Evolutionary conservation across 108 stramenopile genomes (phyloP).

Genomic region (Nitzschia inconspicua): DNA sequence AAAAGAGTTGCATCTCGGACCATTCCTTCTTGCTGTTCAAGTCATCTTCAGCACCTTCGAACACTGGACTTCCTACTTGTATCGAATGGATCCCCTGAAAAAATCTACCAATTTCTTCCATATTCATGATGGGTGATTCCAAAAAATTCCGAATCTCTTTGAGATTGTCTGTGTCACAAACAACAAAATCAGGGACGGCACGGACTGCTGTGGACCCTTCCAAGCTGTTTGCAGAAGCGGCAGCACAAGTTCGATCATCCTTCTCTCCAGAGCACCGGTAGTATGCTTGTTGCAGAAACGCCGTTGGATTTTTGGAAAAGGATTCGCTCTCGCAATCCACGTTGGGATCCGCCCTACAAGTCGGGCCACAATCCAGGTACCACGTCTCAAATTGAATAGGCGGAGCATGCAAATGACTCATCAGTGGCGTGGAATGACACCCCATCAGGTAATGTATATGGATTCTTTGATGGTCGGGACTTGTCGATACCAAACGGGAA

Average conservation of each 20-base stretch:
- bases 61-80: not conserved
- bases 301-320: constrained; percentile 58
- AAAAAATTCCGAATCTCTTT: constrained; percentile 1
- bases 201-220: not conserved
- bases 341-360: constrained; percentile 50
- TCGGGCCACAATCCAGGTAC: constrained; percentile 78
- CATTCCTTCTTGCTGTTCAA: not conserved
- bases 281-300: constrained; percentile 45
- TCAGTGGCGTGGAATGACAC: constrained; percentile 82
- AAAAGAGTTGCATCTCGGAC: not conserved
- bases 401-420: constrained; percentile 71
- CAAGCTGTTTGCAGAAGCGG: not conserved
- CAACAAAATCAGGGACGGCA: constrained; percentile 19
- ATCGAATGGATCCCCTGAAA: constrained; percentile 25
- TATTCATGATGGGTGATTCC: constrained; percentile 6
- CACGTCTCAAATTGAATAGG: constrained; percentile 39
- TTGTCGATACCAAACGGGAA: not conserved
- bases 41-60: not conserved
- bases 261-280: not conserved
- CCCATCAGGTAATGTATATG: constrained; percentile 74
- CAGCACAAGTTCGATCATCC: constrained; percentile 1
- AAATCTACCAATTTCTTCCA: constrained; percentile 25
- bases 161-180: constrained; percentile 6
- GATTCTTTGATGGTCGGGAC: constrained; percentile 9
- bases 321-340: constrained; percentile 67